Base-by-base conservation (phyloP, 2,329 filamentous ascomycete genomes). In the Madurella fahalii region DNA sequence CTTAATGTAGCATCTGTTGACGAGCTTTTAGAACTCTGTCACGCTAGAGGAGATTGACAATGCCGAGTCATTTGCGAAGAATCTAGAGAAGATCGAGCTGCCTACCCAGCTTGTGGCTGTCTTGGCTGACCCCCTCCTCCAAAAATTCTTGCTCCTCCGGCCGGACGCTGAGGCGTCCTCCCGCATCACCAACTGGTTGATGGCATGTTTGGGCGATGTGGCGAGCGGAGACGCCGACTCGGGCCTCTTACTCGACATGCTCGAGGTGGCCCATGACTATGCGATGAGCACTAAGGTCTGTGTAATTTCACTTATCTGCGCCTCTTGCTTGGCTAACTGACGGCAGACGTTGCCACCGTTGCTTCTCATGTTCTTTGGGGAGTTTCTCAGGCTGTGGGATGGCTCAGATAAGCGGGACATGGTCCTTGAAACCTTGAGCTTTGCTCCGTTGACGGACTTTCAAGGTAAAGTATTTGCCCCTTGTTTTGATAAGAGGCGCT, bases 71-170 rank as follows among this genome's bases (percentile, higher is more conserved):
- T 86, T 95, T 56, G 85, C 90, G 5, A 79, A 81, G 43, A 87
- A 82, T 53, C 70, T 95, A 9, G 89, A 95, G 62, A 87, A 80
- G 61, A 84, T 95, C 25, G 88, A 94, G 68, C 73, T 91, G 40
- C 90, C 90, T 0, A 91, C 88, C 59, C 90, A 95, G 69, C 76
- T 95, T 2, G 83, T 91, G 40, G 88, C 90, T 5, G 83, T 89
- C 4, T 74, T 95, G 13, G 82, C 81, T 2, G 88, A 95, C 64
- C 86, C 86, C 2, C 74, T 95, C 31, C 78, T 93, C 1, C 89
- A 93, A 67, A 94, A 93, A 65, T 75, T 93, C 20, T 72, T 90
- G 34, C 72, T 88, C n/a, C 72, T 89, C 31, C 79, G 81, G 47
- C 80, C 85, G 1, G 78, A 81, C 37, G 71, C 74, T 15, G 74